Evolutionary conservation across 371 early-diverging fungal species (phyloP).

Genomic region (Lichtheimia ramosa): DNA sequence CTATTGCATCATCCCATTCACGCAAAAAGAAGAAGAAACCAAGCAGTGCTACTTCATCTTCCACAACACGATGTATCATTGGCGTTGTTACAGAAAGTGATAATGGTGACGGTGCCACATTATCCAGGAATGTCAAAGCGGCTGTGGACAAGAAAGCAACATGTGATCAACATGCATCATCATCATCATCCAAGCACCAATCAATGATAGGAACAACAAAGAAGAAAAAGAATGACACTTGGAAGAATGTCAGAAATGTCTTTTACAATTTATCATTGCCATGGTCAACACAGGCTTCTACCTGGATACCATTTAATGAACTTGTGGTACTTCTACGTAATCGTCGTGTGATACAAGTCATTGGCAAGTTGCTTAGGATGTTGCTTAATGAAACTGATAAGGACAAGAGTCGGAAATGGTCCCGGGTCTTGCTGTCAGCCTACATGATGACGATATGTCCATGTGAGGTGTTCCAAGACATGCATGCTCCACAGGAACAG

Average conservation of each 20-base stretch:
- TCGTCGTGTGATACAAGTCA: slow-evolving; percentile 31
- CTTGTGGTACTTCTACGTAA: slow-evolving; percentile 30
- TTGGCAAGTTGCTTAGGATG: slow-evolving; percentile 29
- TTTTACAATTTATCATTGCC: slow-evolving; percentile 32
- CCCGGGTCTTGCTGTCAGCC: slow-evolving; percentile 64
- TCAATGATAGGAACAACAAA: no score
- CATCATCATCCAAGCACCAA: no score
- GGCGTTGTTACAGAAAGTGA: no score
- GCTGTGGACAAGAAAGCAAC: no score
- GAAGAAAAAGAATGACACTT: background rate
- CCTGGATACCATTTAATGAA: slow-evolving; percentile 32
- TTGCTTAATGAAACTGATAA: slow-evolving; percentile 27
- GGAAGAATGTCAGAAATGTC: slow-evolving; percentile 4
- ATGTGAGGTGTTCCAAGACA: slow-evolving; percentile 51
- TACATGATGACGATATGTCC: slow-evolving; percentile 73
- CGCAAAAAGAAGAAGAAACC: slow-evolving; percentile 24
- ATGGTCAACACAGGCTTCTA: slow-evolving; percentile 18
- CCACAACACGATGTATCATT: no score
- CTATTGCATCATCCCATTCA: slow-evolving; percentile 20
- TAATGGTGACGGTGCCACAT: no score
- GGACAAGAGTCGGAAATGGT: slow-evolving; percentile 37
- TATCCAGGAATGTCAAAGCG: no score
- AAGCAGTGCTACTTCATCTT: no score
- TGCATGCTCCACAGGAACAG: slow-evolving; percentile 53
- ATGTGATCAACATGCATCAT: no score